Conservation (phyloP, 2,329 filamentous ascomycete species). For the Gaeumannomyces sp. region DNA sequence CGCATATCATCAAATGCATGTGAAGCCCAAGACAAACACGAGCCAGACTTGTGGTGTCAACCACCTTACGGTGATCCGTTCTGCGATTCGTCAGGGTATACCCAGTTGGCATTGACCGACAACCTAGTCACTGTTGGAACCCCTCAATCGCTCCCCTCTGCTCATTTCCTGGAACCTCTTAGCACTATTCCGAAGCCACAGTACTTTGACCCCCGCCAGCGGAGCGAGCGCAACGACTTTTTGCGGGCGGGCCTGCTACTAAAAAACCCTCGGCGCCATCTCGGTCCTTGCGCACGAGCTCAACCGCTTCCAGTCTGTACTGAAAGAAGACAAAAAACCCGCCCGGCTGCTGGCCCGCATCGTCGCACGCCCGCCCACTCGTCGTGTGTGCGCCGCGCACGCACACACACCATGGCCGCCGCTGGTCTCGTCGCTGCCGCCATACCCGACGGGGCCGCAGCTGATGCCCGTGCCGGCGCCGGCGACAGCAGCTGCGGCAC, state of each 20-base stretch:
- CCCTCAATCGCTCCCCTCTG: background rate
- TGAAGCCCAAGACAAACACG: background rate
- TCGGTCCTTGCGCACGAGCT: background rate
- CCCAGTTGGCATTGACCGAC: background rate
- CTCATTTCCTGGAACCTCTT: background rate
- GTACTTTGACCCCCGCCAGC: no score
- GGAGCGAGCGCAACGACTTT: no score
- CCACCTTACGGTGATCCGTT: background rate
- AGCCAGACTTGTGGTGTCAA: background rate
- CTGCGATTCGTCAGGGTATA: background rate
- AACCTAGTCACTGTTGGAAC: background rate
- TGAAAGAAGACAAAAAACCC: no score
- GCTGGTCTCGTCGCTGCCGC: constrained; percentile 2
- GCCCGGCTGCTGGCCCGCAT: no score
- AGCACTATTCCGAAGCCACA: background rate
- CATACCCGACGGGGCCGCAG: background rate
- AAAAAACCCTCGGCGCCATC: background rate
- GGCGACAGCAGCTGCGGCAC: constrained; percentile 24
- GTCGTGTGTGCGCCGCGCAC: background rate
- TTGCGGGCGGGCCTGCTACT: background rate
- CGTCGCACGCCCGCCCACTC: no score
- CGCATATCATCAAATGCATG: background rate
- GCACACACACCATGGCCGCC: background rate
- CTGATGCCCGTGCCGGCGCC: constrained; percentile 8
- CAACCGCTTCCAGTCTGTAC: no score